These are phyloP conservation scores for Ceratobasidium sp. DNA, from an alignment of 1,284 basidiomycete species.

Conservation along the genomic window DNA sequence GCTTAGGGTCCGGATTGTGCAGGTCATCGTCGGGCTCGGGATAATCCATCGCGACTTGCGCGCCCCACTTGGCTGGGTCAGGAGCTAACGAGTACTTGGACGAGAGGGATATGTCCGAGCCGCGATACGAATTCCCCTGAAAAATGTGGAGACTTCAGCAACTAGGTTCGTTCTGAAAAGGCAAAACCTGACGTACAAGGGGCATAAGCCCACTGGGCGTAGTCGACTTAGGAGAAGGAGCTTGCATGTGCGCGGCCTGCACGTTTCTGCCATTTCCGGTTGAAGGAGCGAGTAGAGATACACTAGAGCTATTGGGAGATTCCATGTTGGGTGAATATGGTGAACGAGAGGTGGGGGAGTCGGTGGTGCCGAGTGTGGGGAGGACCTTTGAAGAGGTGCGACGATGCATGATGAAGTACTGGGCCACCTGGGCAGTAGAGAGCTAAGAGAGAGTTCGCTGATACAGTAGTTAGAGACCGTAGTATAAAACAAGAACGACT, in stretches of 20 bases:
- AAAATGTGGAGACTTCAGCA: background rate
- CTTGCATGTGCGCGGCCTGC: conserved; percentile 33
- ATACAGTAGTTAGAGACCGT: conserved; percentile 15
- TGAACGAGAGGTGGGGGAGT: conserved; percentile 13
- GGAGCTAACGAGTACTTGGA: conserved; percentile 47
- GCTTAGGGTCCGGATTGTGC: conserved; percentile 64
- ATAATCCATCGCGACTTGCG: conserved; percentile 40
- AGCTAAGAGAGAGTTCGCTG: background rate
- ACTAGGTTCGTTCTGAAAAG: background rate
- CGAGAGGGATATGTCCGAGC: conserved; percentile 16
- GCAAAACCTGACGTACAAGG: conserved; percentile 23
- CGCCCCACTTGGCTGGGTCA: conserved; percentile 48
- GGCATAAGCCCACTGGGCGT: conserved; percentile 24
- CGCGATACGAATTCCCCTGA: conserved; percentile 1
- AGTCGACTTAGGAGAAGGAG: conserved; percentile 16
- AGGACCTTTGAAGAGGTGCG: conserved; percentile 18
- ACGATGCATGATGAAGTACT: conserved; percentile 15
- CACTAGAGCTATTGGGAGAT: conserved; percentile 29
- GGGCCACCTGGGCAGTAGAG: conserved; percentile 26
- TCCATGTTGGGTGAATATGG: conserved; percentile 15
- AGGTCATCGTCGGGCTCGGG: conserved; percentile 57
- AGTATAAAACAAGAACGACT: conserved; percentile 22
- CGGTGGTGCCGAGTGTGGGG: background rate
- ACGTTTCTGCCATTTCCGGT: conserved; percentile 11
- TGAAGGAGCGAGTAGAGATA: conserved; percentile 24